These are phyloP conservation scores for Helianthus annuus DNA, from an alignment of 129 eudicot genomes.

Conservation along the genomic window HanXRQr2.0-SUNRISE NC_035448.2:32280497-32280996, in stretches of 20 bases:
- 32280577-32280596: conserved; percentile 41
- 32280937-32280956: no score
- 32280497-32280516: conserved; percentile 67
- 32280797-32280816: conserved; percentile 64
- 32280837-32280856: conserved; percentile 68
- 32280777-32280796: conserved; percentile 76
- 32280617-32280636: conserved; percentile 51
- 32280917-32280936: no score
- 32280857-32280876: conserved; percentile 42
- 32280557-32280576: conserved; percentile 25
- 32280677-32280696: conserved; percentile 88
- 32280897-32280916: no score
- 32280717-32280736: conserved; percentile 78
- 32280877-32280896: no score
- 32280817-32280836: conserved; percentile 76
- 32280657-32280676: conserved; percentile 63
- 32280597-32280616: conserved; percentile 41
- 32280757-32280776: conserved; percentile 75
- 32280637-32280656: conserved; percentile 63
- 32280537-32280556: conserved; percentile 37
- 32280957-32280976: no score
- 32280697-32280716: conserved; percentile 76
- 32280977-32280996: no score
- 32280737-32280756: conserved; percentile 75
- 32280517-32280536: conserved; percentile 91